Percentiles rank a stretch among this genome's conserved stretches.
These are phyloP conservation scores for Xylariales sp. DNA, from an alignment of 2,329 filamentous ascomycete species.

Conservation along the genomic window DNA sequence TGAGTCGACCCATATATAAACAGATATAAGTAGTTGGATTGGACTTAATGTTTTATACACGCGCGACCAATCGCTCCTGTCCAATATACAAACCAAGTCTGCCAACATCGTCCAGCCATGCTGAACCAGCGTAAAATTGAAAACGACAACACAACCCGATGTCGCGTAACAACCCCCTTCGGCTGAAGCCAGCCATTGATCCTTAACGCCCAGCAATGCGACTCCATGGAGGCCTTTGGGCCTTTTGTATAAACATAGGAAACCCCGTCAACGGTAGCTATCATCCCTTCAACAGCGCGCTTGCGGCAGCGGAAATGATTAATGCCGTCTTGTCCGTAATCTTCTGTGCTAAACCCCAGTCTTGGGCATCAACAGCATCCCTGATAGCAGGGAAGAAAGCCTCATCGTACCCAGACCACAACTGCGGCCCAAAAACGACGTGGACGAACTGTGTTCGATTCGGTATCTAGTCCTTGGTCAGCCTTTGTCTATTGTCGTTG, in stretches of 20 bases:
- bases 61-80: neutral
- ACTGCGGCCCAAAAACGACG: conserved; percentile 78
- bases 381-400: conserved; percentile 78
- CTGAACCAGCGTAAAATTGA: too few relatives aligned
- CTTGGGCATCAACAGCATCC: conserved; percentile 67
- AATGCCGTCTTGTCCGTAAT: conserved; percentile 68
- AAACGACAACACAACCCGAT: too few relatives aligned
- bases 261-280: neutral
- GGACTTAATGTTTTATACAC: too few relatives aligned
- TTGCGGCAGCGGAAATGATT: conserved; percentile 59
- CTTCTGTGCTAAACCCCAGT: conserved; percentile 64
- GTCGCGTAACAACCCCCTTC: too few relatives aligned
- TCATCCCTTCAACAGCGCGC: neutral
- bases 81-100: too few relatives aligned
- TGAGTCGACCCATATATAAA: too few relatives aligned
- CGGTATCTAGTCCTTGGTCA: conserved; percentile 54
- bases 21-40: too few relatives aligned
- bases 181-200: neutral
- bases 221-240: neutral
- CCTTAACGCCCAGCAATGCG: conserved; percentile 7
- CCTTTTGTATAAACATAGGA: neutral
- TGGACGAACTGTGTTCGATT: conserved; percentile 93
- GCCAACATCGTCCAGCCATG: too few relatives aligned
- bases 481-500: neutral
- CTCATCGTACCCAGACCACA: conserved; percentile 66